These are phyloP conservation scores for Imleria badia DNA, from an alignment of 768 basidiomycete species.

Conservation along the genomic window DNA sequence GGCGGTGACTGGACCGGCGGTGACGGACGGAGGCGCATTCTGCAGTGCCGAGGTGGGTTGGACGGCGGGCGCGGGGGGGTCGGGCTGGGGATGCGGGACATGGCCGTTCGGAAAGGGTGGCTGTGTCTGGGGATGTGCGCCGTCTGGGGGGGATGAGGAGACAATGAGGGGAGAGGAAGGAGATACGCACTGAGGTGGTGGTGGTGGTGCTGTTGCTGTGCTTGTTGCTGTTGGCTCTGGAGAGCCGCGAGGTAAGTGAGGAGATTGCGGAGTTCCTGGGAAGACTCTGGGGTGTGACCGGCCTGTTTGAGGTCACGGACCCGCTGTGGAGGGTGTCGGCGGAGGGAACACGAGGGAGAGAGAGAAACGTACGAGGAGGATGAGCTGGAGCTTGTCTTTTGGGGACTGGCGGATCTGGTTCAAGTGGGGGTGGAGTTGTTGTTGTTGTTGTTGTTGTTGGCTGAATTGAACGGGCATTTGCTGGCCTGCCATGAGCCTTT, in stretches of 20 bases:
- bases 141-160: conserved; percentile 31
- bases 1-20: conserved; percentile 51
- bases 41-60: conserved; percentile 36
- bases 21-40: conserved; percentile 38
- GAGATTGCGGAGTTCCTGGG: conserved; percentile 43
- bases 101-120: conserved; percentile 49
- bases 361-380: conserved; percentile 14
- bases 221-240: conserved; percentile 25
- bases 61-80: not conserved
- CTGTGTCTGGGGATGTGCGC: conserved; percentile 28
- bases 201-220: conserved; percentile 30
- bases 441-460: conserved; percentile 18
- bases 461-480: conserved; percentile 26
- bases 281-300: conserved; percentile 47
- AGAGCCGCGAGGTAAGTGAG: conserved; percentile 37
- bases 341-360: accelerated
- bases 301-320: conserved; percentile 41
- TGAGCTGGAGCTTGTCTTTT: conserved; percentile 28
- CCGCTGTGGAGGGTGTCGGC: conserved; percentile 34
- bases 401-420: conserved; percentile 10
- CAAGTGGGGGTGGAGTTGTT: conserved; percentile 5
- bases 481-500: conserved; percentile 23
- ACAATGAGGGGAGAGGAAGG: not conserved
- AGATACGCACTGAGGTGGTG: conserved; percentile 33
- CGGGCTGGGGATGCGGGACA: conserved; percentile 27